Percentiles rank a stretch among this genome's conserved stretches.
phyloP scores from a whole-genome alignment of 768 basidiomycete genomes.

The Mycena polygramma region DNA sequence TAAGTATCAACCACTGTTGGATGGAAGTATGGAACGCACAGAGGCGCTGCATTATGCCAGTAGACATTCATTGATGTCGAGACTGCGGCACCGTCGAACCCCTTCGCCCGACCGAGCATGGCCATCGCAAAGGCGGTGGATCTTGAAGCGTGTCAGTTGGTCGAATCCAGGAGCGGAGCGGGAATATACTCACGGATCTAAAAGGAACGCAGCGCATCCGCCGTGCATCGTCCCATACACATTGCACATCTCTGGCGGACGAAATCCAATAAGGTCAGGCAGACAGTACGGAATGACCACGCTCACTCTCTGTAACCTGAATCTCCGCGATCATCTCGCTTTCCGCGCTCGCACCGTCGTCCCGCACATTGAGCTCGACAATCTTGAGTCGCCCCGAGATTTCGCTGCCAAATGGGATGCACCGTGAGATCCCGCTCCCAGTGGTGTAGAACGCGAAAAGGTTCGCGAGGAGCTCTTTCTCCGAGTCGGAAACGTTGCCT shows the following conservation, averaged over 20 bases:
- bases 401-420: not conserved
- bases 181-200: conserved; percentile 26
- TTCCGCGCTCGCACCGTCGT: not conserved
- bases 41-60: conserved; percentile 27
- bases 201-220: conserved; percentile 29
- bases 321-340: not conserved
- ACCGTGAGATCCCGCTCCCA: not conserved
- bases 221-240: conserved; percentile 36
- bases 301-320: not conserved
- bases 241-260: conserved; percentile 35
- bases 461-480: conserved; percentile 49
- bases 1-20: not conserved
- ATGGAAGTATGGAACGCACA: conserved; percentile 10
- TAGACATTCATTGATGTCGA: conserved; percentile 28
- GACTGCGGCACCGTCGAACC: conserved; percentile 29
- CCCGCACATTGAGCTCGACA: conserved; percentile 20
- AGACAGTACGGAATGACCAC: not conserved
- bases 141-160: not conserved
- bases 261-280: not conserved
- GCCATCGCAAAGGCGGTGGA: conserved; percentile 13
- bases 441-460: conserved; percentile 54
- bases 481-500: conserved; percentile 56
- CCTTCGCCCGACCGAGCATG: conserved; percentile 14
- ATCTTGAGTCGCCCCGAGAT: not conserved
- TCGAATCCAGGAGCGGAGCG: no score